A percentile compares a stretch with the other conserved stretches of the same genome.
Conservation (phyloP, 108 stramenopile genomes). For the Parietichytrium sp. region DNA sequence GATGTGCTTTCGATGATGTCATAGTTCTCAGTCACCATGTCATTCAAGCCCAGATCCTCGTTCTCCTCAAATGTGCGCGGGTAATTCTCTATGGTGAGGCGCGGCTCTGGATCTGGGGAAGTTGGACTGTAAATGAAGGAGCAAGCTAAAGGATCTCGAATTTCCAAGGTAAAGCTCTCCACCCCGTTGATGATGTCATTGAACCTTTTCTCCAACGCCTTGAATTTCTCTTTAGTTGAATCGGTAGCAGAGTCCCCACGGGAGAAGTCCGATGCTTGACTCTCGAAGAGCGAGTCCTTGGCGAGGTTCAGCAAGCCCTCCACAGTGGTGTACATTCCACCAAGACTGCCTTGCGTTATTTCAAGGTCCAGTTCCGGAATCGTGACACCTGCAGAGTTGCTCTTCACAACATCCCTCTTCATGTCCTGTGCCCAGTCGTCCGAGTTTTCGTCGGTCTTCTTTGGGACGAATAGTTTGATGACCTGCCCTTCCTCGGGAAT, state of each 20-base stretch:
- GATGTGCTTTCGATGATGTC: neutral
- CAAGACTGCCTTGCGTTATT: conserved; percentile 64
- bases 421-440: conserved; percentile 62
- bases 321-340: conserved; percentile 85
- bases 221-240: conserved; percentile 49
- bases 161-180: conserved; percentile 72
- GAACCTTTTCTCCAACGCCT: conserved; percentile 56
- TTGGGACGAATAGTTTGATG: conserved; percentile 58
- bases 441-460: neutral
- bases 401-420: conserved; percentile 74
- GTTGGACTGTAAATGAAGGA: conserved; percentile 64
- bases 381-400: conserved; percentile 71
- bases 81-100: neutral
- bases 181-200: conserved; percentile 58
- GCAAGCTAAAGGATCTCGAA: conserved; percentile 81
- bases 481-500: conserved; percentile 71
- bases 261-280: conserved; percentile 67
- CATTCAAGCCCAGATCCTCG: conserved; percentile 37
- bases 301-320: conserved; percentile 76
- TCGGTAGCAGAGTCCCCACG: conserved; percentile 66
- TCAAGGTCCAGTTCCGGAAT: conserved; percentile 74
- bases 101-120: neutral
- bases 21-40: conserved; percentile 30
- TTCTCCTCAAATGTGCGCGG: conserved; percentile 40
- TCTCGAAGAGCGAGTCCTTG: conserved; percentile 54